Evolutionary conservation across 441 rosid species (phyloP), one percentile per base, ranked within the genome.

Genomic region (Kokia cookei): DNA sequence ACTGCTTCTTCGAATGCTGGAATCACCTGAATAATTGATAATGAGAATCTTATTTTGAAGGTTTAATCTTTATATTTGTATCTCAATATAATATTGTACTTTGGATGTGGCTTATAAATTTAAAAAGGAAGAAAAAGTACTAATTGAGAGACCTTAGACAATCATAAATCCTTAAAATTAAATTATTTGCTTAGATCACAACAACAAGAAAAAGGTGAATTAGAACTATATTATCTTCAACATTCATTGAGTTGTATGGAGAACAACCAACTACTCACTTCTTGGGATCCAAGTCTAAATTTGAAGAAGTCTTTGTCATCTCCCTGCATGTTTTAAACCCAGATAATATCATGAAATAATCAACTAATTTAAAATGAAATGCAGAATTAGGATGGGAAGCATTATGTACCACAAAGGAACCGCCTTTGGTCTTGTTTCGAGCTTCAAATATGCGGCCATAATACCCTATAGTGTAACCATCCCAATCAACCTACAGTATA

Each of bases 401-500:
- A 75, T 69, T 37, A 40, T 65, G 57, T 79, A 93, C 99, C 96
- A 84, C 95, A 87, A 95, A 95, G 57, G 98, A 93, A 78, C 99
- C 97, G 0, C 99, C 98, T 82, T 93, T 93, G 55, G 97, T 90
- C 86, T 88, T 95, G 85, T 95, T 95, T 79, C 99, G 94, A 80
- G 99, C 99, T 90, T 95, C 99, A 84, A 95, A 95, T 68, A 95
- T 95, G 72, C 99, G 98, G 60, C 99, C 99, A 79, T 95, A 93
- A 85, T 95, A 95, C 59, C 99, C 99, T 72, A 95, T 95, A 62
- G 99, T 90, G 87, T 90, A 95, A 42, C 98, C 99, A 66, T 91
- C 99, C 99, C 99, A 93, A 80, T 95, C 98, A 87, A 95, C 91
- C 99, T 95, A 69, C 80, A 71, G 66, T 12, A 42, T 19, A 54